Evolutionary conservation across 495 filamentous ascomycete genomes (phyloP).

Genomic region (Tuber melanosporum): DNA sequence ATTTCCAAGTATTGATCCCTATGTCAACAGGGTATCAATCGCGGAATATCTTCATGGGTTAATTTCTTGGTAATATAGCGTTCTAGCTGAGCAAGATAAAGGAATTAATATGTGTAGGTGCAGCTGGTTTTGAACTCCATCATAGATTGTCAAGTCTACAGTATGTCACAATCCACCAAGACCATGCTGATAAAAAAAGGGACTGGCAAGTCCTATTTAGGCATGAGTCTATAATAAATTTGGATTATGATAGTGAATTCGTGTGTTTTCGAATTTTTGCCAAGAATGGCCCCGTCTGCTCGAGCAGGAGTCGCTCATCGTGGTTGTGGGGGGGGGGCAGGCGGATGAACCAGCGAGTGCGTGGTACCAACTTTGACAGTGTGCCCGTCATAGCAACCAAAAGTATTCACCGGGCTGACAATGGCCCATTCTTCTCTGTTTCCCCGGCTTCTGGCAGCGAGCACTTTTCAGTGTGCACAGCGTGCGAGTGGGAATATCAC

Average conservation of each 20-base stretch:
- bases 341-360: conserved; percentile 28
- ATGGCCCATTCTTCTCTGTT: conserved; percentile 8
- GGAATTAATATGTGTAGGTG: not conserved
- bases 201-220: not conserved
- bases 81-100: conserved; percentile 10
- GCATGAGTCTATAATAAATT: not conserved
- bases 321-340: not conserved
- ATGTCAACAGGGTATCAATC: not conserved
- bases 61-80: not conserved
- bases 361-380: conserved; percentile 33
- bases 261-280: not conserved
- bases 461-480: conserved; percentile 9
- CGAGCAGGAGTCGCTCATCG: too few species aligned
- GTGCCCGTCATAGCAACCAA: conserved; percentile 23
- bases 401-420: conserved; percentile 33
- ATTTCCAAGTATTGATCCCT: not conserved
- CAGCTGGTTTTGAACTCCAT: not conserved
- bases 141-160: not conserved
- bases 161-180: not conserved
- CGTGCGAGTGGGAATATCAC: conserved; percentile 27
- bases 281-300: not conserved
- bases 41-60: not conserved
- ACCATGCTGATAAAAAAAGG: too few species aligned
- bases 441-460: conserved; percentile 22
- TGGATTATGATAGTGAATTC: not conserved